Conservation (phyloP, 352 stramenopile genomes). For the Peronosclerospora sorghi region DNA sequence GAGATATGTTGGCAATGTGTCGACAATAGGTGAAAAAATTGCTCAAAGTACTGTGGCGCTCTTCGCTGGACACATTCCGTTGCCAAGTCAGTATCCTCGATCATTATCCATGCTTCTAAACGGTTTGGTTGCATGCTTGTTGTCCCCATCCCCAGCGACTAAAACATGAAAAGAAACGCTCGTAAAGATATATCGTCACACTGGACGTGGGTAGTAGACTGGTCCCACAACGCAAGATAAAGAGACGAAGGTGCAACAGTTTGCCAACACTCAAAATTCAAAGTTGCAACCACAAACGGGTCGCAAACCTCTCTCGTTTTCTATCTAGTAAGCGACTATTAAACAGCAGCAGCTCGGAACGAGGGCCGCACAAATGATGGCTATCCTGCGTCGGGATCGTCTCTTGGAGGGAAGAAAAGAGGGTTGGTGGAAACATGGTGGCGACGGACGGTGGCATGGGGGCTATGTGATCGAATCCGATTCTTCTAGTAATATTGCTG, state of each 20-base stretch:
- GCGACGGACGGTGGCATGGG: slow-evolving; percentile 8
- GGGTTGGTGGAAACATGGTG: slow-evolving; percentile 12
- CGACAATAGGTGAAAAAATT: too few species aligned
- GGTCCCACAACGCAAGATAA: too few species aligned
- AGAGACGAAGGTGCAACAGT: slow-evolving; percentile 7
- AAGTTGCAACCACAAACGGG: slow-evolving; percentile 6
- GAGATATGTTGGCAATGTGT: too few species aligned
- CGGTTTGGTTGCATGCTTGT: slow-evolving; percentile 50
- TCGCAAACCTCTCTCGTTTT: slow-evolving; percentile 19
- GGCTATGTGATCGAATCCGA: slow-evolving; percentile 14
- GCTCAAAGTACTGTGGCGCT: too few species aligned
- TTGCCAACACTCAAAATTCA: slow-evolving; percentile 21
- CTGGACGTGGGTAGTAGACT: background rate
- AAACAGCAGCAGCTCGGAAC: slow-evolving; percentile 8
- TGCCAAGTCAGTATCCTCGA: slow-evolving; percentile 53
- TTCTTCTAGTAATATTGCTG: slow-evolving; percentile 36
- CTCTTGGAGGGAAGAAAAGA: slow-evolving; percentile 7
- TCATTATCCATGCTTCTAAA: slow-evolving; percentile 72
- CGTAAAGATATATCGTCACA: too few species aligned
- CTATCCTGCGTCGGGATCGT: slow-evolving; percentile 3
- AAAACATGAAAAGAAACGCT: too few species aligned
- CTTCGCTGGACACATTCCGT: slow-evolving; percentile 30
- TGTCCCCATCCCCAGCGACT: too few species aligned
- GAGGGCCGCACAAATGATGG: background rate
- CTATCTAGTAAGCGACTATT: slow-evolving; percentile 21